Percentiles rank a stretch among this genome's conserved stretches.
These are phyloP conservation scores for Jacaranda mimosifolia DNA, from an alignment of 257 asterid genomes.

Conservation along the genomic window DNA sequence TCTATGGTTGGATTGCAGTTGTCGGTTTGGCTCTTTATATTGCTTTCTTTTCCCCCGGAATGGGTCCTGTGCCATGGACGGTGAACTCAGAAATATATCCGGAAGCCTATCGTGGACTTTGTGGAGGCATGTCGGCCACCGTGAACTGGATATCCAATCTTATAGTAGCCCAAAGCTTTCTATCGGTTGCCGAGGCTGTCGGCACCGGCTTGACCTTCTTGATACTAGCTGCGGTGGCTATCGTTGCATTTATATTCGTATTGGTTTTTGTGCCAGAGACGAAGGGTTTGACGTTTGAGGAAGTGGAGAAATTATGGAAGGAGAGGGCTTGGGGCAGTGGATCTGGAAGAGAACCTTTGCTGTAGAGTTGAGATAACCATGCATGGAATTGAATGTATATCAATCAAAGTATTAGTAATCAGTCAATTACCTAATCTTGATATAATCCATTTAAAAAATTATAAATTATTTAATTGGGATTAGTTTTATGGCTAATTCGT, in stretches of 20 bases:
- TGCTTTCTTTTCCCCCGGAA: constrained; percentile 85
- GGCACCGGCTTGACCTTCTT: constrained; percentile 81
- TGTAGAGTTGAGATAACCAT: constrained; percentile 36
- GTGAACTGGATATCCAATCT: constrained; percentile 93
- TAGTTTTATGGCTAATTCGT: no score
- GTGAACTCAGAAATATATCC: constrained; percentile 93
- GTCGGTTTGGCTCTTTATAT: constrained; percentile 80
- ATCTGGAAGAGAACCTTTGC: constrained; percentile 52
- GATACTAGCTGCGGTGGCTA: constrained; percentile 74
- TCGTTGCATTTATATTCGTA: constrained; percentile 73
- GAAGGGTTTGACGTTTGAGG: constrained; percentile 87
- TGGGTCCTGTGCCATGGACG: constrained; percentile 98
- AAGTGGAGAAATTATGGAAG: constrained; percentile 86
- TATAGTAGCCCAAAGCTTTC: constrained; percentile 82
- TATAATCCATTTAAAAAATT: no score
- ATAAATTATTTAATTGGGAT: no score
- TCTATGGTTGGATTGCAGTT: constrained; percentile 85
- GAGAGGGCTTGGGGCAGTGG: constrained; percentile 64
- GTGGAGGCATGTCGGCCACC: constrained; percentile 98
- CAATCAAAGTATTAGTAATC: no score
- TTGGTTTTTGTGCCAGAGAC: constrained; percentile 80
- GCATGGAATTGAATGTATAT: no score
- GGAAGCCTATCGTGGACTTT: constrained; percentile 79
- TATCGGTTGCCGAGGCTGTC: constrained; percentile 68
- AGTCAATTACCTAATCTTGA: no score